These are phyloP conservation scores for Aspergillus sp. DNA, from an alignment of 2,329 filamentous ascomycete genomes.

Conservation along the genomic window DNA sequence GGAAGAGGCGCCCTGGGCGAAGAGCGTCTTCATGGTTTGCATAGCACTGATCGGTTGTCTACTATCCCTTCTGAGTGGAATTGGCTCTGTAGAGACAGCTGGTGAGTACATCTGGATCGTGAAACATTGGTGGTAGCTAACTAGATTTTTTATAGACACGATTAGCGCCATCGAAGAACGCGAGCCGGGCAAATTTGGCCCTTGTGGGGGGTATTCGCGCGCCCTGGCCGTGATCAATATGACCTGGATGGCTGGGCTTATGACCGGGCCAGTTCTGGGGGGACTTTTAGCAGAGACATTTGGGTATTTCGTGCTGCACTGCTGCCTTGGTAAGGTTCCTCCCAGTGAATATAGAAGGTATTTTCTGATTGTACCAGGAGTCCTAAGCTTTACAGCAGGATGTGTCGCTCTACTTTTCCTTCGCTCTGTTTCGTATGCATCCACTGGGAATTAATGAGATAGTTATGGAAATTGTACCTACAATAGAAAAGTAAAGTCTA, in stretches of 20 bases:
- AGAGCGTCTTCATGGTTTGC: not conserved
- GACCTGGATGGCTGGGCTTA: slow-evolving; percentile 21
- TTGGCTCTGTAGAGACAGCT: slow-evolving; percentile 11
- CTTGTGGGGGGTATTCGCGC: slow-evolving; percentile 23
- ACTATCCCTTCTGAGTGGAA: slow-evolving; percentile 9
- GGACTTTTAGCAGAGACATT: slow-evolving; percentile 14
- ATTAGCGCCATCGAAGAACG: slow-evolving; percentile 15
- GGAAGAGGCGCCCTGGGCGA: not conserved
- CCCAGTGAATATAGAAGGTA: too few relatives aligned
- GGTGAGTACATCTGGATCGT: not conserved
- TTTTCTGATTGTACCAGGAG: too few relatives aligned
- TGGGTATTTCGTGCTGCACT: slow-evolving; percentile 19
- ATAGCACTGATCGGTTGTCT: slow-evolving; percentile 7
- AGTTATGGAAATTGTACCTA: too few relatives aligned
- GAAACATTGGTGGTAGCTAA: not conserved
- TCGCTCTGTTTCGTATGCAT: too few relatives aligned
- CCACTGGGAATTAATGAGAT: too few relatives aligned
- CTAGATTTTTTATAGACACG: slow-evolving; percentile 5
- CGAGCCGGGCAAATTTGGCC: slow-evolving; percentile 23
- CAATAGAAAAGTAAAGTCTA: too few relatives aligned
- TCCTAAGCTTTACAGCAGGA: too few relatives aligned
- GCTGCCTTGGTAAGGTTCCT: not conserved
- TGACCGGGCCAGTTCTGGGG: slow-evolving; percentile 18
- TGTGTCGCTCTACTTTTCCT: too few relatives aligned
- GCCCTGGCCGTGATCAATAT: slow-evolving; percentile 22